These are phyloP conservation scores for Ophiosphaerella narmari DNA, from an alignment of 2,329 filamentous ascomycete genomes.

Conservation along the genomic window DNA sequence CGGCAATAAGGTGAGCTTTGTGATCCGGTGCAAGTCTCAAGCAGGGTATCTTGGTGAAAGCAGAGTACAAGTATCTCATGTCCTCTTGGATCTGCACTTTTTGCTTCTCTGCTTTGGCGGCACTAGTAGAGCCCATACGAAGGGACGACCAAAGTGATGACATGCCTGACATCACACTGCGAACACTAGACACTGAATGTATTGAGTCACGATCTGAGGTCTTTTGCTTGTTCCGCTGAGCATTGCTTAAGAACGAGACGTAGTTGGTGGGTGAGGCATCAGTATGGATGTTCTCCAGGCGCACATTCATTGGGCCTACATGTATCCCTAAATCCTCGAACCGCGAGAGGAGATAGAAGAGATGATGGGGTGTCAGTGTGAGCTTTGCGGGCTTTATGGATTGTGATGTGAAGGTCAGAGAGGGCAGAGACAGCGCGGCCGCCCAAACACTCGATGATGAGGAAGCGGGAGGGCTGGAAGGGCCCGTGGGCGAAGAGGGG, in stretches of 20 bases:
- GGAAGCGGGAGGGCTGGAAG: slow-evolving; percentile 55
- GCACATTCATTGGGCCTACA: slow-evolving; percentile 94
- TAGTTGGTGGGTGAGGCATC: slow-evolving; percentile 87
- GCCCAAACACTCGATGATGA: slow-evolving; percentile 73
- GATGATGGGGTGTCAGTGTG: slow-evolving; percentile 90
- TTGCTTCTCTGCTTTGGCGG: slow-evolving; percentile 84
- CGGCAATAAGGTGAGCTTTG: slow-evolving; percentile 84
- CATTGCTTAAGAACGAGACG: slow-evolving; percentile 89
- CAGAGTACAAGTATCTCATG: slow-evolving; percentile 94
- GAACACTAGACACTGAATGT: slow-evolving; percentile 92
- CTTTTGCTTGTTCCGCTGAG: slow-evolving; percentile 77
- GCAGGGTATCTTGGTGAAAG: slow-evolving; percentile 97
- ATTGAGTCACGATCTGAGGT: slow-evolving; percentile 87
- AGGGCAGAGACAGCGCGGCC: slow-evolving; percentile 83
- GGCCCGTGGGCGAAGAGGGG: slow-evolving; percentile 45
- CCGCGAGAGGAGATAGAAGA: slow-evolving; percentile 93
- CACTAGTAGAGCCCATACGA: slow-evolving; percentile 78
- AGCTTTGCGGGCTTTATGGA: slow-evolving; percentile 87
- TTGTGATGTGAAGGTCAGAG: slow-evolving; percentile 82
- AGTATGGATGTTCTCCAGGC: slow-evolving; percentile 91
- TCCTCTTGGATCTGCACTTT: slow-evolving; percentile 84
- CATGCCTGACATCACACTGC: slow-evolving; percentile 97
- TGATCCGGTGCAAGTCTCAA: slow-evolving; percentile 89
- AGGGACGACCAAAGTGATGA: slow-evolving; percentile 90
- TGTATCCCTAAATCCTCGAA: slow-evolving; percentile 91